A percentile compares a stretch with the other conserved stretches of the same genome.
phyloP scores from a whole-genome alignment of 768 basidiomycete genomes.

The Pholiota microspora region DNA sequence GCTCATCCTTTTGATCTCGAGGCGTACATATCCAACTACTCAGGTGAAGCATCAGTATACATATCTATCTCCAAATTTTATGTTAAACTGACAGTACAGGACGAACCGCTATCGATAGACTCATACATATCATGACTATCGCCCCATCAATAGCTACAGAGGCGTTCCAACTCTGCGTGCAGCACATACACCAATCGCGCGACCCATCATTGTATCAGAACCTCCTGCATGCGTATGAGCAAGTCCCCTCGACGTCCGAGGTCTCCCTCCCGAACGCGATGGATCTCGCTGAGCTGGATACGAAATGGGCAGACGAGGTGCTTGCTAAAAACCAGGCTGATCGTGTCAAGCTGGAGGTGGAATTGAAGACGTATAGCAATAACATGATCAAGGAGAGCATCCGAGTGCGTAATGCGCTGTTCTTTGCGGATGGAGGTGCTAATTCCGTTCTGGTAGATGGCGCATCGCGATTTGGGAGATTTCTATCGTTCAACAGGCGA shows the following conservation, averaged over 20 bases:
- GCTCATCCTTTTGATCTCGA: constrained; percentile 89
- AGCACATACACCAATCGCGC: constrained; percentile 63
- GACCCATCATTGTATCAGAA: constrained; percentile 62
- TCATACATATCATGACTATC: constrained; percentile 61
- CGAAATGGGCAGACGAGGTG: constrained; percentile 72
- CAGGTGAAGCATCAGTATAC: constrained; percentile 44
- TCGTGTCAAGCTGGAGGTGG: constrained; percentile 83
- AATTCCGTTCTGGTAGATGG: constrained; percentile 59
- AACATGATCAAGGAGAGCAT: constrained; percentile 99
- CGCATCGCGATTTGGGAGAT: constrained; percentile 83
- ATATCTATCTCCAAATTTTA: background rate
- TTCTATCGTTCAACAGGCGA: constrained; percentile 77
- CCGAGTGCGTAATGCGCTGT: constrained; percentile 50
- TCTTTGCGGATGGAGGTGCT: background rate
- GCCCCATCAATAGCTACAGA: constrained; percentile 72
- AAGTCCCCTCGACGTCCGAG: constrained; percentile 29
- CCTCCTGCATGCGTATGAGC: constrained; percentile 55
- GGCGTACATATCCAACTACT: constrained; percentile 71
- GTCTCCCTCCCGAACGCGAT: constrained; percentile 41
- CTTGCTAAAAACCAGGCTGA: constrained; percentile 69
- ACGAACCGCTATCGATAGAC: constrained; percentile 72
- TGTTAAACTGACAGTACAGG: constrained; percentile 39
- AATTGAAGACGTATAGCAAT: constrained; percentile 90
- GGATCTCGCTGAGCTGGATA: constrained; percentile 55
- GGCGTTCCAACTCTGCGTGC: constrained; percentile 65